These are phyloP conservation scores for Phalaenopsis aphrodite DNA, from an alignment of 106 monocot species.

Conservation along the genomic window DNA sequence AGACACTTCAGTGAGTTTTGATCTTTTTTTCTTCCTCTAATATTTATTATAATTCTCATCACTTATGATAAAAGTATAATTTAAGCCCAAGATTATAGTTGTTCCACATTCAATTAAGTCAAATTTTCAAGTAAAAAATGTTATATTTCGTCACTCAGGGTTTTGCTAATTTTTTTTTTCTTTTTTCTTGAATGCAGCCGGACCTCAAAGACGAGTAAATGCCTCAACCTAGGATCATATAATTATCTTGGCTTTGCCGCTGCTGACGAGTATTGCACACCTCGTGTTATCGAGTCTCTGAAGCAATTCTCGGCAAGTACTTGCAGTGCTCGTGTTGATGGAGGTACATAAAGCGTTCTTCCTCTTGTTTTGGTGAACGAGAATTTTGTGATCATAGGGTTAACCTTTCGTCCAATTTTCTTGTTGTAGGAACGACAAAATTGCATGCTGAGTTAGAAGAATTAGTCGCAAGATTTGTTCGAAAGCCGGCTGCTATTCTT, in stretches of 20 bases:
- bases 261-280: constrained; percentile 93
- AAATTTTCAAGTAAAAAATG: not conserved
- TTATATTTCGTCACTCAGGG: not conserved
- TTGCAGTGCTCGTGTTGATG: constrained; percentile 85
- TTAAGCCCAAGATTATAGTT: not conserved
- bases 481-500: constrained; percentile 76
- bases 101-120: not conserved
- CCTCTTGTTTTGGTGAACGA: not conserved
- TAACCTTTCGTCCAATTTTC: not conserved
- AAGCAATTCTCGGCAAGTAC: constrained; percentile 87
- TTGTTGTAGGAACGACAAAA: constrained; percentile 71
- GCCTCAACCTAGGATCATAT: constrained; percentile 90
- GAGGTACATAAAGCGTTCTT: constrained; percentile 37
- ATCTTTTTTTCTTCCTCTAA: not conserved
- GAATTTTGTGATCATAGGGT: not conserved
- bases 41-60: not conserved
- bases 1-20: constrained; percentile 57
- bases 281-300: constrained; percentile 74
- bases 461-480: constrained; percentile 76
- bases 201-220: constrained; percentile 58
- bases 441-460: constrained; percentile 83
- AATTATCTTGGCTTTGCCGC: constrained; percentile 98
- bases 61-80: not conserved
- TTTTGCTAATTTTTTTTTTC: not conserved
- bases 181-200: constrained; percentile 44